Base-by-base conservation (phyloP, 2,329 filamentous ascomycete genomes). In the Exophiala bonariae region DNA sequence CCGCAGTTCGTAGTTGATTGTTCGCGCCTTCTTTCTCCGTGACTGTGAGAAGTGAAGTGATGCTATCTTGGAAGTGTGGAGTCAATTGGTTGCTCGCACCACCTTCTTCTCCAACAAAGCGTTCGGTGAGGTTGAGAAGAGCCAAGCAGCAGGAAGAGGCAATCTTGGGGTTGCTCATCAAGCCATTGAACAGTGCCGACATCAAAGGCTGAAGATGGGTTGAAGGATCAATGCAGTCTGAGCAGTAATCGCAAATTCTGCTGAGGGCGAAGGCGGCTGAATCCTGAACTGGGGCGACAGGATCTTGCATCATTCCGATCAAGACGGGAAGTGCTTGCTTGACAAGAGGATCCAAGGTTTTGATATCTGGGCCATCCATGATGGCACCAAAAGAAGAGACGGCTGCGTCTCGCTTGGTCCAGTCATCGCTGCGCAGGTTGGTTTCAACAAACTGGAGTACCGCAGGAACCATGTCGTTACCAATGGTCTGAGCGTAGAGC, bases 81-180 rank as follows among this genome's bases (percentile, higher is more conserved):
- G 91, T 95, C 40, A 99, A 77, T 34, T 89, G 80, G 73, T 97
- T 99, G 61, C 85, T 76, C 33, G 76, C 61, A 51, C 85, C 86
- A 40, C 88, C 89, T 46, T 85, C 79, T 45, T 96, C 91, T 48
- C 90, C 89, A 22, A 90, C 88, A 66, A 97, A 99, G 52, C 91
- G 86, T 66, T 99, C 93, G 9, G 93, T 92, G 65, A 99, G 75
- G 72, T 97, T 99, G 89, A 99, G 97, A 58, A 99, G 75, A 23
- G 93, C 91, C 93, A 95, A 96, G 75, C 93, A 99, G 82, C 93
- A 97, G 22, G 93, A 99, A 45, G 89, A 85, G 23, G 92, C 93
- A 85, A 99, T 99, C 81, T 95, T 96, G 50, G 90, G 86, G 66
- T 87, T 93, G 73, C 87, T 92, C 50, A 89, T 83, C 50, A 99